Evolutionary conservation across 2,329 filamentous ascomycete species (phyloP).

Genomic region (Chrysoporthe cubensis): DNA sequence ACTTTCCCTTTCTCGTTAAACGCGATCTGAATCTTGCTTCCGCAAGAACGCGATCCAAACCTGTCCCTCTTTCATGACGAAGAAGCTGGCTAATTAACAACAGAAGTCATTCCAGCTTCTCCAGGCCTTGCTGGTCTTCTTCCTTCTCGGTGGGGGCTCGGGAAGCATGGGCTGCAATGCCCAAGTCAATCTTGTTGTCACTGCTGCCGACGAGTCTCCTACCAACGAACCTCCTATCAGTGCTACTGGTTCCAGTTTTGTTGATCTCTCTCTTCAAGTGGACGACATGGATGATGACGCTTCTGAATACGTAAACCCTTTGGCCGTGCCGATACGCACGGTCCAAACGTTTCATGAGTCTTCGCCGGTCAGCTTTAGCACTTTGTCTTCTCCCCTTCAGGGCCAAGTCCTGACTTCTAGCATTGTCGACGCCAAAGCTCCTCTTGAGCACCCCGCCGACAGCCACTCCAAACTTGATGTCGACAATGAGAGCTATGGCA

Average conservation of each 20-base stretch:
- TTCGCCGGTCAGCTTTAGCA: not conserved
- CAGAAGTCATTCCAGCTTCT: not conserved
- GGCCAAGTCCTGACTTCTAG: not conserved
- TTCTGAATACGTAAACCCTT: not conserved
- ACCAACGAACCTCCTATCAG: not conserved
- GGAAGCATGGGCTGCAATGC: not conserved
- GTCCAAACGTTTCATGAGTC: not conserved
- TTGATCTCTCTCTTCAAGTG: not conserved
- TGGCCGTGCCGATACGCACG: not conserved
- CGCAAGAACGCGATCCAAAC: not conserved
- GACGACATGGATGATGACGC: not conserved
- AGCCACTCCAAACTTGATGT: not conserved
- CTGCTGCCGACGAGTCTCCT: not conserved
- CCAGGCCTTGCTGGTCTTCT: not conserved
- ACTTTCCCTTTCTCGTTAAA: not conserved
- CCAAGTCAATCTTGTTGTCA: not conserved
- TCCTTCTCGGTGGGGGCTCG: not conserved
- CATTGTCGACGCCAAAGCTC: not conserved
- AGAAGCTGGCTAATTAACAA: not conserved
- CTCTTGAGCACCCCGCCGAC: not conserved
- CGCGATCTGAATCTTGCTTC: not conserved
- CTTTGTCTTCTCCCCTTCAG: not conserved
- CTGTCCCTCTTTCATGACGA: not conserved
- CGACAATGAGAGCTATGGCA: not conserved
- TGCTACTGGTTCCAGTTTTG: not conserved